A percentile compares a stretch with the other conserved stretches of the same genome.
Conservation (phyloP, 805 yeast species). For the Candida pini region DNA sequence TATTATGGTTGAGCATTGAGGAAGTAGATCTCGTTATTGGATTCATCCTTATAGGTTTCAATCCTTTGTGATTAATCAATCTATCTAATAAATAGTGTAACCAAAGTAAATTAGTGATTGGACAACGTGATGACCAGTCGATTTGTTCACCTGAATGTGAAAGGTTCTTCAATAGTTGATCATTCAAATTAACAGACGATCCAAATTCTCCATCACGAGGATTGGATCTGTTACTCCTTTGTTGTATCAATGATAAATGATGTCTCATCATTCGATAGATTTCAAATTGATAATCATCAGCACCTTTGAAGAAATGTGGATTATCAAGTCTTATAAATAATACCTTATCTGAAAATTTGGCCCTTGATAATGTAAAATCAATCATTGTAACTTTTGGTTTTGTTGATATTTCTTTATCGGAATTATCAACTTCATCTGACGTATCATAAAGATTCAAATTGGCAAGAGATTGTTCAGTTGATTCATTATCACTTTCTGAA, state of each 20-base stretch:
- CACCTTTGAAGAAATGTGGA: conserved; percentile 55
- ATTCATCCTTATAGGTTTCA: conserved; percentile 23
- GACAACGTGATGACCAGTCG: conserved; percentile 43
- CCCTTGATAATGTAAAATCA: conserved; percentile 54
- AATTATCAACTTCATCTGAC: no score
- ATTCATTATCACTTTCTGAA: neutral
- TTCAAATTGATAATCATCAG: conserved; percentile 58
- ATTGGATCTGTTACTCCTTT: neutral
- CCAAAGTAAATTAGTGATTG: conserved; percentile 58
- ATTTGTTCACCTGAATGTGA: conserved; percentile 21
- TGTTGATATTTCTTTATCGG: conserved; percentile 4
- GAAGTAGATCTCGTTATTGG: conserved; percentile 19
- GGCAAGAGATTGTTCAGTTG: conserved; percentile 10
- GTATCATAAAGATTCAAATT: conserved; percentile 8
- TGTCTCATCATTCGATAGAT: conserved; percentile 53
- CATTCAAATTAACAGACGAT: conserved; percentile 4
- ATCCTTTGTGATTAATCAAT: conserved; percentile 36
- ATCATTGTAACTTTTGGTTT: conserved; percentile 38
- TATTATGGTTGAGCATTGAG: conserved; percentile 10
- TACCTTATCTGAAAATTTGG: conserved; percentile 28
- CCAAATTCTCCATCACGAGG: conserved; percentile 2
- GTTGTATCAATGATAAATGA: conserved; percentile 7
- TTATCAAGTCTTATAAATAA: conserved; percentile 57
- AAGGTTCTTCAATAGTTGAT: neutral
- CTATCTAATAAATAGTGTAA: conserved; percentile 53